A percentile compares a stretch with the other conserved stretches of the same genome.
Conservation (phyloP, 2,329 filamentous ascomycete genomes). For the Corynespora cassiicola region DNA sequence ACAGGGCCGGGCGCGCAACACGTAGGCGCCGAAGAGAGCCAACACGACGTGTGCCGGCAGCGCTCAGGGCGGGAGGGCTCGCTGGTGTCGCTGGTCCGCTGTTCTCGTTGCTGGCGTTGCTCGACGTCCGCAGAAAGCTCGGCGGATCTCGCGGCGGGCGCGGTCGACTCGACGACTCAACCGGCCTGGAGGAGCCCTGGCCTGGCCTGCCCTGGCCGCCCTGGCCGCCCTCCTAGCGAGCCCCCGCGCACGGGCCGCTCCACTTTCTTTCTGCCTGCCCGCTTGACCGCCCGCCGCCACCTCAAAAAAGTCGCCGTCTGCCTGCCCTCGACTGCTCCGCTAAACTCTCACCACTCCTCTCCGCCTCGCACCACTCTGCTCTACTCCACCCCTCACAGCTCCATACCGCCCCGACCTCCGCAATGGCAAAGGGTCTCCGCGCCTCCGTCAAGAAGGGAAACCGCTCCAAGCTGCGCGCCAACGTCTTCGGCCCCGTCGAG, state of each 20-base stretch:
- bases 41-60: no score
- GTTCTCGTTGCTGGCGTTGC: no score
- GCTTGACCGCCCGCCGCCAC: constrained; percentile 22
- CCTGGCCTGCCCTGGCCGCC: no score
- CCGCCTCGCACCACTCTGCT: constrained; percentile 12
- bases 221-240: constrained; percentile 11
- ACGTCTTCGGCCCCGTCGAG: constrained; percentile 85
- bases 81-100: no score
- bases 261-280: constrained; percentile 8
- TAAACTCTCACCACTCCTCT: constrained; percentile 5
- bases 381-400: constrained; percentile 9
- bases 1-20: not conserved
- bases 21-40: not conserved
- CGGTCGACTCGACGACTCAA: no score
- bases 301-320: constrained; percentile 27
- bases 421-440: constrained; percentile 87
- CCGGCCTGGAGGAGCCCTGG: no score
- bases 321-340: constrained; percentile 4
- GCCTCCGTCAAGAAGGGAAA: constrained; percentile 83
- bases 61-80: no score
- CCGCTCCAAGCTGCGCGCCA: constrained; percentile 78
- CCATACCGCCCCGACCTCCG: constrained; percentile 24
- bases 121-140: no score
- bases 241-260: constrained; percentile 18
- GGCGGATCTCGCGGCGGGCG: constrained; percentile 33